Conservation (phyloP, 2,329 filamentous ascomycete species). For the Huntiella savannae region DNA sequence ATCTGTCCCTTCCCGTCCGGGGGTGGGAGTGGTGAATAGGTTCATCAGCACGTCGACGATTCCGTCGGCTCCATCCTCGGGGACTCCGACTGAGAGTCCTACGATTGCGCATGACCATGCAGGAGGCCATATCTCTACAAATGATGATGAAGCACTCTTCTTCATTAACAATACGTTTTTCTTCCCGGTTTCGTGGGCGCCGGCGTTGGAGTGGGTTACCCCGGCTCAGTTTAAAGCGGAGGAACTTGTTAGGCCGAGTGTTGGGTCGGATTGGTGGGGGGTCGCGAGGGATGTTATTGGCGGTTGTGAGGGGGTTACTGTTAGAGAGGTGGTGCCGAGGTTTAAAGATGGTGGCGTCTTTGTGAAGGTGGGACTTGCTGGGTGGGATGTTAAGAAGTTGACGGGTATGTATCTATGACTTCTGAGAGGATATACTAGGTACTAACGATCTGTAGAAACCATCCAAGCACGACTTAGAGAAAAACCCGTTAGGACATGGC, state of each 20-base stretch:
- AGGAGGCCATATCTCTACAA: slow-evolving; percentile 63
- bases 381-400: slow-evolving; percentile 22
- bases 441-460: slow-evolving; percentile 19
- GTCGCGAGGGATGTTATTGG: slow-evolving; percentile 45
- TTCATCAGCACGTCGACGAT: neutral
- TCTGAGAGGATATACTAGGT: neutral
- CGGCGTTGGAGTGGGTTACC: slow-evolving; percentile 9
- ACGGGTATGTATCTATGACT: slow-evolving; percentile 19
- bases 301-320: slow-evolving; percentile 39
- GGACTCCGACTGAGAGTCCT: slow-evolving; percentile 10
- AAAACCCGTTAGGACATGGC: slow-evolving; percentile 69
- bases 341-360: slow-evolving; percentile 87
- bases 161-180: slow-evolving; percentile 60
- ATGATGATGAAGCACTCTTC: slow-evolving; percentile 59
- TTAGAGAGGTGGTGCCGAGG: slow-evolving; percentile 66
- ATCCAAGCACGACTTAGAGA: slow-evolving; percentile 46
- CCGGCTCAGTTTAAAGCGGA: slow-evolving; percentile 6
- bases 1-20: no score
- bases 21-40: no score
- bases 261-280: slow-evolving; percentile 33
- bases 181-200: slow-evolving; percentile 7
- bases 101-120: slow-evolving; percentile 37
- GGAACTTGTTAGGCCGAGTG: slow-evolving; percentile 31
- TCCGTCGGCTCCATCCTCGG: neutral
- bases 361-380: slow-evolving; percentile 51